Base-by-base conservation (phyloP, 164 flowering plant species). In the Berberis vulgaris region DNA sequence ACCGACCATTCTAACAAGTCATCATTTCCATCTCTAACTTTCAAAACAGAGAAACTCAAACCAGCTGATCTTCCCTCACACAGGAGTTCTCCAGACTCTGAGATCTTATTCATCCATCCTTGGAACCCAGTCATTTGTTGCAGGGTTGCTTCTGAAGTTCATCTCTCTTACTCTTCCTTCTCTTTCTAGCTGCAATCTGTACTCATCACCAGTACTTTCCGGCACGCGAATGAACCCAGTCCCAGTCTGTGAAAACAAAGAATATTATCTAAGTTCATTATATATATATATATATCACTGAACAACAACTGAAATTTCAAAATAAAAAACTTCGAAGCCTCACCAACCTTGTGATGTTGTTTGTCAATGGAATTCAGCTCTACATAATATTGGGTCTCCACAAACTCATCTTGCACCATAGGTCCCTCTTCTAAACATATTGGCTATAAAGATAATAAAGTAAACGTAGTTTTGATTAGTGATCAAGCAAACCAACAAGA, bases 381-480 rank as follows among this genome's bases (percentile, higher is more conserved):
- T 57, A 65, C 76, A 77, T 86, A 87, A 65, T 85, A 87, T n/a
- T 76, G 69, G n/a, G 94, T 87, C 76, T 87, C 88, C 69, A 81
- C 83, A 63, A 82, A 87, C 64, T 87, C 91, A 6, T 87, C 89
- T 38, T 73, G 64, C 67, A 62, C 76, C 43, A 4, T 10, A 39
- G 9, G 60, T 53, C 68, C 72, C n/a, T 68, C 73, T 12, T 11
- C 73, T 7, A 68, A 59, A 45, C 68, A 9, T 2, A 74, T 54
- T 40, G 61, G 65, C 80, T 75, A 43, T 26, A 26, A 26, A 26
- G 50, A 65, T 60, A 45, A 10, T 43, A 43, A 43, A 45, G 4
- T 47, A 43, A 43, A 43, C 2, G 6, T 26, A 60, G 42, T 58
- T 7, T 1, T 9, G 6, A 39, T 11, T 43, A 4, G 6, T 43